Evolutionary conservation across 352 stramenopile genomes (phyloP).

Genomic region (Pythium volutum): DNA sequence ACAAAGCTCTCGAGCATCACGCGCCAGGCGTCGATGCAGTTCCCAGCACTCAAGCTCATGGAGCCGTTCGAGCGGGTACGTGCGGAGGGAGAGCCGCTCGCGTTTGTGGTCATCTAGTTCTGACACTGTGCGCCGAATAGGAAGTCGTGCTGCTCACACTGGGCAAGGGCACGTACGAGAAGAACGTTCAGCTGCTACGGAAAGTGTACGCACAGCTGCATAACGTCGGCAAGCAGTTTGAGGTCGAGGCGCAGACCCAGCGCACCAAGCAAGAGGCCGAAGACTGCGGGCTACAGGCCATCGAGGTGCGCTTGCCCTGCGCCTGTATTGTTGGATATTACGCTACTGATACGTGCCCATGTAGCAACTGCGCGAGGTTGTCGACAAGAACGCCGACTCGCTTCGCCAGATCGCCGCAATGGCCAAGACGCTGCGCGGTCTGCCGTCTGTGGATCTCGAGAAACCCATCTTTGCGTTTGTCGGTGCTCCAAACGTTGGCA

Average conservation of each 20-base stretch:
- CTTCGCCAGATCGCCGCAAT: constrained; percentile 29
- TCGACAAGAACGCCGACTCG: constrained; percentile 26
- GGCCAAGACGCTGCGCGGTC: constrained; percentile 56
- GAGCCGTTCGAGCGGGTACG: constrained; percentile 78
- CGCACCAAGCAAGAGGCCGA: constrained; percentile 79
- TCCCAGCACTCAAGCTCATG: constrained; percentile 72
- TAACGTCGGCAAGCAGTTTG: constrained; percentile 70
- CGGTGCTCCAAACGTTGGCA: constrained; percentile 82
- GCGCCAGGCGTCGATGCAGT: constrained; percentile 64
- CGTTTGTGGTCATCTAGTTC: background rate
- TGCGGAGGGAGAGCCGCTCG: background rate
- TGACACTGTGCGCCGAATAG: constrained; percentile 22
- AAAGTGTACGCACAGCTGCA: constrained; percentile 77
- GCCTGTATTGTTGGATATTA: background rate
- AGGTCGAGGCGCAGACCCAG: constrained; percentile 59
- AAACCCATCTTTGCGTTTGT: constrained; percentile 86
- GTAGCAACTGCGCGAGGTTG: constrained; percentile 23
- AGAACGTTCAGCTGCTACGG: constrained; percentile 66
- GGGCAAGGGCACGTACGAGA: constrained; percentile 67
- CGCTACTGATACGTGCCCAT: too few species aligned
- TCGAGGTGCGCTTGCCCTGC: constrained; percentile 40
- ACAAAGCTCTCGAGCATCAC: constrained; percentile 71
- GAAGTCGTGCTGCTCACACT: constrained; percentile 82
- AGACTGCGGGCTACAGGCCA: constrained; percentile 70
- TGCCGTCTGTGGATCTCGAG: constrained; percentile 76